Base-by-base conservation (phyloP, 2,329 filamentous ascomycete species). In the Aureobasidium vineae region DNA sequence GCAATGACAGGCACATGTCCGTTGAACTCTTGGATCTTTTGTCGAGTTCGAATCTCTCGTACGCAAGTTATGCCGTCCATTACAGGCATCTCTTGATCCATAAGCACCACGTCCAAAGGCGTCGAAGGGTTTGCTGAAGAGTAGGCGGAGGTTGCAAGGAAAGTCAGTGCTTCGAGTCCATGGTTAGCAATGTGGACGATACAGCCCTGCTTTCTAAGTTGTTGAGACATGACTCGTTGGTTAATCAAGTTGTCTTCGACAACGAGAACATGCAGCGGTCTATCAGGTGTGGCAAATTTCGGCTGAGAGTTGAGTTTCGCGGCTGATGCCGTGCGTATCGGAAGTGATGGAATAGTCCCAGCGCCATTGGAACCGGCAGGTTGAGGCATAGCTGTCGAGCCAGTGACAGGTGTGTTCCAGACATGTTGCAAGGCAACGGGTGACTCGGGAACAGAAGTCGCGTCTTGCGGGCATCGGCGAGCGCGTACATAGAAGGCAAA, bases 41-140 rank as follows among this genome's bases (percentile, higher is more conserved):
- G 79, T 33, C 73, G 43, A 66, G 86, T 82, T 21, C 90, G 82
- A 61, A 92, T 90, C 67, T 80, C 83, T 52, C 82, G 81, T 11
- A 88, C 85, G 68, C 89, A 90, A 2, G 87, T 87, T 74, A 89
- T 85, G 53, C 89, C 89, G 71, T 91, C 88, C 89, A 92, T 91
- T 47, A 91, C 82, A 0, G 89, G 89, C 89, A 92, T 92, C 72
- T 91, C 89, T 45, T 68, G 45, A 21, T 67, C 66, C 66, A 67
- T 67, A 8, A 67, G 53, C 2, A 67, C 38, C 15, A 67, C 52
- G 8, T 54, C 49, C 16, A 67, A 19, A 8, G 59, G 60, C 2
- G 49, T 50, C 1, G 69, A 68, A 67, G 61, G 63, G 10, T 23
- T n/a, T 21, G 31, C n/a, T 5, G 57, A 41, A 11, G 54, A 67